These are phyloP conservation scores for Starmera caribaea DNA, from an alignment of 805 yeast genomes.

Conservation along the genomic window DNA sequence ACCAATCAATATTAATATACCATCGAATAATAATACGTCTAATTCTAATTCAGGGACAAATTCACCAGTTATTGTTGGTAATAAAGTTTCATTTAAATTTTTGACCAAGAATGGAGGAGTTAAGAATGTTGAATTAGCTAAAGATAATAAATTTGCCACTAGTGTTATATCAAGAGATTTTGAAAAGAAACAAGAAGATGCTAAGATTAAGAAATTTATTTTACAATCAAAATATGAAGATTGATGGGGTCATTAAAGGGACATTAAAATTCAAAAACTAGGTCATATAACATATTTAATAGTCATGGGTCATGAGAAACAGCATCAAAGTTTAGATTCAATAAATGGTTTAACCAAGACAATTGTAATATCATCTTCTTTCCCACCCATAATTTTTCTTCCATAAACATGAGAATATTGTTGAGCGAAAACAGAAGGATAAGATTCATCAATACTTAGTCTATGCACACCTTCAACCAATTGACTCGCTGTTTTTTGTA, in stretches of 20 bases:
- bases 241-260: conserved; percentile 1
- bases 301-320: too few species aligned
- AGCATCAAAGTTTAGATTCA: neutral
- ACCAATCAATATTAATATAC: conserved; percentile 5
- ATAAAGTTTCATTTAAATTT: conserved; percentile 37
- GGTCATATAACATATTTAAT: too few species aligned
- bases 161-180: conserved; percentile 41
- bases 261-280: too few species aligned
- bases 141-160: conserved; percentile 42
- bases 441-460: conserved; percentile 62
- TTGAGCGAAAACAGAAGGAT: conserved; percentile 81
- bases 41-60: neutral
- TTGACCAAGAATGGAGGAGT: conserved; percentile 43
- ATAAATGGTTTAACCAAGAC: conserved; percentile 45
- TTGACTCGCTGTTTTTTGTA: conserved; percentile 37
- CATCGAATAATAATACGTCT: conserved; percentile 4
- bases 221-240: conserved; percentile 26
- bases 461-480: conserved; percentile 61
- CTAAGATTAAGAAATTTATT: conserved; percentile 47
- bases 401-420: conserved; percentile 58
- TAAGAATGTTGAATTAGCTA: conserved; percentile 41
- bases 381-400: conserved; percentile 76
- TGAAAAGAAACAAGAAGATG: conserved; percentile 41
- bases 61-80: neutral
- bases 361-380: conserved; percentile 89